Conservation (phyloP, 2,329 filamentous ascomycete genomes). For the Pseudocercospora ulei region DNA sequence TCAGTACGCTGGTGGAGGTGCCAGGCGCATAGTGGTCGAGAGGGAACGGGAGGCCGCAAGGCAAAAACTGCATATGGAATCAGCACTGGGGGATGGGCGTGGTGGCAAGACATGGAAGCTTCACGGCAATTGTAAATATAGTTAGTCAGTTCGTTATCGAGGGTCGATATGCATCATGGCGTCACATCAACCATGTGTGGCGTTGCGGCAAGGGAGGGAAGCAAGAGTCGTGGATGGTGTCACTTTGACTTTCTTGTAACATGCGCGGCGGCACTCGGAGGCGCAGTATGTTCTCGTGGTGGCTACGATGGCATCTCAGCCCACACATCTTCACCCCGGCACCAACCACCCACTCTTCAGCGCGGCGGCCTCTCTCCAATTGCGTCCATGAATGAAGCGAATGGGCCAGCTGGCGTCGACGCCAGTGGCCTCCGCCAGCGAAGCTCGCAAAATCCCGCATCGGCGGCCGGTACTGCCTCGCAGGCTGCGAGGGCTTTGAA, state of each 20-base stretch:
- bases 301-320: conserved; percentile 17
- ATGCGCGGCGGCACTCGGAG: too few species aligned
- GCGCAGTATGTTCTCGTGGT: too few species aligned
- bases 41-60: too few species aligned
- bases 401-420: conserved; percentile 21
- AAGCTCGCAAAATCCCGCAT: conserved; percentile 32
- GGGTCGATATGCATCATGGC: too few species aligned
- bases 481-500: conserved; percentile 45
- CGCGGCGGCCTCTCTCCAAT: conserved; percentile 17
- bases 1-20: conserved; percentile 13
- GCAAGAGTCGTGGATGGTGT: background rate
- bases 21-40: background rate
- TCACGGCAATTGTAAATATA: conserved; percentile 15
- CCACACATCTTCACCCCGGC: conserved; percentile 11
- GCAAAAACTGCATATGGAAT: background rate
- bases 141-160: too few species aligned
- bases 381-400: conserved; percentile 21
- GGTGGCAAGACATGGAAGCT: conserved; percentile 11
- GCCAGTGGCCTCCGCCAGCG: conserved; percentile 42
- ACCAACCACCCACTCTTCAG: conserved; percentile 3
- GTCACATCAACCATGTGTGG: background rate
- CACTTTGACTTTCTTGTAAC: conserved; percentile 1
- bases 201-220: conserved; percentile 1
- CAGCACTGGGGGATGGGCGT: background rate
- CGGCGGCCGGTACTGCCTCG: conserved; percentile 36